These are phyloP conservation scores for Penicillium brasilianum DNA, from an alignment of 2,329 filamentous ascomycete genomes.

Conservation along the genomic window DNA sequence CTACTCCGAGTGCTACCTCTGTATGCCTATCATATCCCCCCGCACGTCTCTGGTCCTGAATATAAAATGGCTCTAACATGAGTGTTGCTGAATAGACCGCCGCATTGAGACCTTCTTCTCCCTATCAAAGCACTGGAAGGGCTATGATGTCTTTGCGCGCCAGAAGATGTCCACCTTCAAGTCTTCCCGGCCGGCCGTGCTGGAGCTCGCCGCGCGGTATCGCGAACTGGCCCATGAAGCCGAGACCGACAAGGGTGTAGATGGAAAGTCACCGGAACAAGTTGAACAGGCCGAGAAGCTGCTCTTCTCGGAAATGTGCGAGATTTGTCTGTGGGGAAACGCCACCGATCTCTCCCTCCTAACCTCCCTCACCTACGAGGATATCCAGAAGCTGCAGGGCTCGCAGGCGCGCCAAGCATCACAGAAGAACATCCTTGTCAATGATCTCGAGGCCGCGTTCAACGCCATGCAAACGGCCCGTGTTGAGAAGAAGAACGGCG, in stretches of 20 bases:
- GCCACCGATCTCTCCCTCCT: slow-evolving; percentile 92
- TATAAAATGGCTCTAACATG: slow-evolving; percentile 28
- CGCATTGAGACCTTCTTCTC: slow-evolving; percentile 81
- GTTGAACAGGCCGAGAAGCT: slow-evolving; percentile 72
- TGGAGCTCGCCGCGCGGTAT: slow-evolving; percentile 82
- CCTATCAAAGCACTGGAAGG: slow-evolving; percentile 80
- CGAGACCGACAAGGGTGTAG: slow-evolving; percentile 56
- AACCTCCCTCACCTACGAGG: slow-evolving; percentile 88
- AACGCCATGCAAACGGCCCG: slow-evolving; percentile 46
- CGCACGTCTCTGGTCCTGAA: not conserved
- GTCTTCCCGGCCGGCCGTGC: slow-evolving; percentile 82
- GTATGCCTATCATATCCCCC: slow-evolving; percentile 32
- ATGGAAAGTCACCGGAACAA: slow-evolving; percentile 47
- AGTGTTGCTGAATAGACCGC: slow-evolving; percentile 52
- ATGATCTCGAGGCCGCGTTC: slow-evolving; percentile 79
- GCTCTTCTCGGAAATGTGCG: slow-evolving; percentile 89
- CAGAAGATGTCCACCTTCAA: slow-evolving; percentile 93
- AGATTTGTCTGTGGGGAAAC: slow-evolving; percentile 97
- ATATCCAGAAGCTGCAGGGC: slow-evolving; percentile 95
- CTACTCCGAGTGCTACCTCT: slow-evolving; percentile 92
- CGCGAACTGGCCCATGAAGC: slow-evolving; percentile 73
- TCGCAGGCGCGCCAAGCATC: slow-evolving; percentile 81
- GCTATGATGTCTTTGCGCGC: slow-evolving; percentile 84
- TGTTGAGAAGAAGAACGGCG: slow-evolving; percentile 62
- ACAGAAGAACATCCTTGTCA: slow-evolving; percentile 89